Evolutionary conservation across 257 asterid genomes (phyloP).

Genomic region (Paraleonurus japonicus): DNA sequence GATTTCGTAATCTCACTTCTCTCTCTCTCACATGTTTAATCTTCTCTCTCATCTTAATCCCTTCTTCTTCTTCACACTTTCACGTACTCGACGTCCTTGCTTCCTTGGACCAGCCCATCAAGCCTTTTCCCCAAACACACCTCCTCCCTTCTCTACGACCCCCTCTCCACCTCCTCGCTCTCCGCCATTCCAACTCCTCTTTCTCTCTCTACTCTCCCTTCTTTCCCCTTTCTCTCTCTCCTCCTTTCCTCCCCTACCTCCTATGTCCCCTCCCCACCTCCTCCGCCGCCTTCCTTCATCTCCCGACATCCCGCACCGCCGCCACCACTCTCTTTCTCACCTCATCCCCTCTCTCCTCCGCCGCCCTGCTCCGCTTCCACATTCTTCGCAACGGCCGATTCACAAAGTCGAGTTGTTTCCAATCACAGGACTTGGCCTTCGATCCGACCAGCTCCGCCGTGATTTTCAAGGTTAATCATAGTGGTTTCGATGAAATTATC

Average conservation of each 20-base stretch:
- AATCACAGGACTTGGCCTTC: conserved; percentile 55
- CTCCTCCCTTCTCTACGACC: conserved; percentile 56
- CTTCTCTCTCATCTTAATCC: too few relatives aligned
- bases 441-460: conserved; percentile 46
- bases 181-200: conserved; percentile 70
- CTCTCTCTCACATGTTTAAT: too few relatives aligned
- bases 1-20: too few relatives aligned
- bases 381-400: conserved; percentile 38
- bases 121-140: conserved; percentile 50
- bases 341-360: conserved; percentile 51
- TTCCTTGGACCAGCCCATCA: too few relatives aligned
- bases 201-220: conserved; percentile 61
- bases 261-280: conserved; percentile 43
- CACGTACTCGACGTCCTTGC: too few relatives aligned
- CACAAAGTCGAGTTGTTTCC: conserved; percentile 39
- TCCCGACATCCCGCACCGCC: conserved; percentile 27
- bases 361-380: conserved; percentile 56
- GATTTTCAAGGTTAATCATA: conserved; percentile 59
- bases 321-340: conserved; percentile 44
- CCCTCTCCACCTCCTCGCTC: conserved; percentile 56
- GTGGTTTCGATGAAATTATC: conserved; percentile 61
- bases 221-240: too few relatives aligned
- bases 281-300: conserved; percentile 49
- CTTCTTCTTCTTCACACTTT: too few relatives aligned
- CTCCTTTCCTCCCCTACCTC: conserved; percentile 34